Evolutionary conservation across 2,329 filamentous ascomycete genomes (phyloP), one percentile per base, ranked within the genome.

Genomic region (Exophiala viscosa): DNA sequence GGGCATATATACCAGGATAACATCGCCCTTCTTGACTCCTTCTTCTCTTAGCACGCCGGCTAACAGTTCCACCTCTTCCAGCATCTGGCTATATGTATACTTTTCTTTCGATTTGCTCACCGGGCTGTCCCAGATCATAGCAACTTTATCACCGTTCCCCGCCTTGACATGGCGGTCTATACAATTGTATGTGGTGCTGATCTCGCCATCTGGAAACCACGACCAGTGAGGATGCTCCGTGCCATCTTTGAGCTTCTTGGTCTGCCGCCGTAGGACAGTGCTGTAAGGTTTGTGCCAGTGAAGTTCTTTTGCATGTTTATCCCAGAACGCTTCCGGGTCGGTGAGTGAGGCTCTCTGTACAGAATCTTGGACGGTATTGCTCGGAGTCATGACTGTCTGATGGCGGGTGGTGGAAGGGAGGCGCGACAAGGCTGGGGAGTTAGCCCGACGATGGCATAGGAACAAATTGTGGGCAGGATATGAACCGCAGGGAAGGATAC

Each of bases 1-100:
- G 49, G 91, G 91, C 91, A 96, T 96, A 70, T 96, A 97, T 23
- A 96, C 81, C 58, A 96, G 78, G 5, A 96, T 89, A 1, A 93
- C 86, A 73, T 96, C 88, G 1, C 91, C 90, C 69, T 82, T 89
- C 60, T 78, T 77, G 4, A 96, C 87, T 0, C 90, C 90, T 63
- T 92, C 85, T 67, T 93, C 88, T 50, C 86, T 76, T 64, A 97
- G 70, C 1, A 90, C 90, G 0, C 88, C 90, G 0, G 91, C 90
- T 45, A 95, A 79, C 4, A 83, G 80, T 68, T 92, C 86, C 1
- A 96, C 88, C 66, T 96, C 88, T 7, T 84, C 76, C 20, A 93
- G 80, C 41, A 97, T 73, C 69, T 88, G 76, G 3, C 72, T 72
- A 66, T 97, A 97, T 1, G 86, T 92, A 62, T 85, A 83, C 48